Base-by-base conservation (phyloP, 2,329 filamentous ascomycete species). In the Myriosclerotinia duriaeana region DNA sequence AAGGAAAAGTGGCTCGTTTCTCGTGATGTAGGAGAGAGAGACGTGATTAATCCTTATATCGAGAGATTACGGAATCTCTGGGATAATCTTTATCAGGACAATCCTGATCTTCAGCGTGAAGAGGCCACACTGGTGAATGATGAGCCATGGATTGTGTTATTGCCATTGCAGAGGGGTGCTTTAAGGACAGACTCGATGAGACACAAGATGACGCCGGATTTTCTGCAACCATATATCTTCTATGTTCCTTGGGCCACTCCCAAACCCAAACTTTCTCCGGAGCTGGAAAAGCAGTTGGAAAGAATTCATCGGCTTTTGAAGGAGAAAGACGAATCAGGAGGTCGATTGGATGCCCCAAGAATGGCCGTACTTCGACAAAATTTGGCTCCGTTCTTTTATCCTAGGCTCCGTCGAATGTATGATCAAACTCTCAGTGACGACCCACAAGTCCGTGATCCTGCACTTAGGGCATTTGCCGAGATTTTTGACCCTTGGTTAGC, bases 381-480 rank as follows among this genome's bases (percentile, higher is more conserved):
- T 20, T 30, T 63, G 12, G 60, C 60, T 1, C 60, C 60, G 12
- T 63, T 63, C 22, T 53, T 53, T 9, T 63, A 63, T 30, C 60
- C 60, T 11, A 53, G 60, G 9, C 50, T 63, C 22, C 46, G 60
- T 53, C 60, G 60, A 17, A 63, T 63, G 46, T 63, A 63, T 34
- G 50, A 63, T 54, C 46, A 63, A 40, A 63, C 60, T 5, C 36
- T 63, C 46, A 40, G 46, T 26, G 36, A 63, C 15, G 17, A 63
- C 9, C 2, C 1, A 6, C 4, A 3, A 5, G 60, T 63, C 22
- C 22, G 36, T 42, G 11, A 63, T 7, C 36, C 50, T 12, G 60
- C 60, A 11, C 46, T 53, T 9, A 36, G 5, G 11, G 60, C 46
- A 34, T 53, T 63, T 17, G 15, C 60, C n/a, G 11, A 53, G 5